These are phyloP conservation scores for Dactylonectria macrodidyma DNA, from an alignment of 2,329 filamentous ascomycete species.

Conservation along the genomic window DNA sequence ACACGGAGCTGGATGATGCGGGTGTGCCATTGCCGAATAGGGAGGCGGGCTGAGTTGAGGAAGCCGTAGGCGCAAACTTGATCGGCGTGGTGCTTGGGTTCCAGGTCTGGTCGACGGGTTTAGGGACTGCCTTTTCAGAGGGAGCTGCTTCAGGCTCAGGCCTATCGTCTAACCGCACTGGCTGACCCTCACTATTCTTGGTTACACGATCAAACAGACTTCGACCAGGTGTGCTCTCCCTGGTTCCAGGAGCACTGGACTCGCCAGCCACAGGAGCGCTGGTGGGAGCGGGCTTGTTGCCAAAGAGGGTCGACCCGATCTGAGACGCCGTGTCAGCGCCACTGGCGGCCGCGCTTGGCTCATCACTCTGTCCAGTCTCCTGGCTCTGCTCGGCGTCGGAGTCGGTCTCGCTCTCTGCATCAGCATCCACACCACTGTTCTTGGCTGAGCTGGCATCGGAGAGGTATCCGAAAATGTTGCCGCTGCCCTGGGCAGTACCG, in stretches of 20 bases:
- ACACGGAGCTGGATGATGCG: conserved; percentile 51
- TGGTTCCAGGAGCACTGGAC: conserved; percentile 59
- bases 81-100: conserved; percentile 66
- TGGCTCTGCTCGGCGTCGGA: conserved; percentile 61
- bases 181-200: conserved; percentile 65
- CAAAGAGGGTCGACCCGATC: conserved; percentile 45
- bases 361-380: conserved; percentile 60
- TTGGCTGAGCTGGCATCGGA: conserved; percentile 70
- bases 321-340: conserved; percentile 58
- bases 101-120: conserved; percentile 57
- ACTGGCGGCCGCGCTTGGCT: conserved; percentile 60
- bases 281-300: conserved; percentile 50
- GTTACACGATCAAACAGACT: conserved; percentile 72
- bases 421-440: conserved; percentile 66
- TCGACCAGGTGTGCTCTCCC: conserved; percentile 61
- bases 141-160: conserved; percentile 39
- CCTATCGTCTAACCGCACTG: conserved; percentile 57
- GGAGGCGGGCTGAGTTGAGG: conserved; percentile 48
- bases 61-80: conserved; percentile 63
- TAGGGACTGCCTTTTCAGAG: conserved; percentile 35
- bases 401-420: conserved; percentile 62
- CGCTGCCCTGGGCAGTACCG: conserved; percentile 43
- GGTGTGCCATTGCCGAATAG: conserved; percentile 52
- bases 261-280: conserved; percentile 41
- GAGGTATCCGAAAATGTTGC: conserved; percentile 73